These are phyloP conservation scores for Aspergillus intermedius DNA, from an alignment of 2,329 filamentous ascomycete genomes.

Conservation along the genomic window DNA sequence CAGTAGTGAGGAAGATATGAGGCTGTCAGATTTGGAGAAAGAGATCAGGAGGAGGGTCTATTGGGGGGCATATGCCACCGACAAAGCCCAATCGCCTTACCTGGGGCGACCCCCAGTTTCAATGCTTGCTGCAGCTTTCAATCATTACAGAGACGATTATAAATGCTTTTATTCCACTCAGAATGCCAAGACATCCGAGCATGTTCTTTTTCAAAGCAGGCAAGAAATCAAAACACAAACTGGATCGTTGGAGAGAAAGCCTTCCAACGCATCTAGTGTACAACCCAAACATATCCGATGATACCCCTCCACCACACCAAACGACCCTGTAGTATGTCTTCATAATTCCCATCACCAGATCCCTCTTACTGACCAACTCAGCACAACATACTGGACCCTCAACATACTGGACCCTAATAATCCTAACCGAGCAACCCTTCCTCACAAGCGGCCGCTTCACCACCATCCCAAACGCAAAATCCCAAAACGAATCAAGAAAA, in stretches of 20 bases:
- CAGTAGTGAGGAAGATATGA: neutral
- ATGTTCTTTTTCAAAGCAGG: neutral
- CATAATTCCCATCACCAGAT: neutral
- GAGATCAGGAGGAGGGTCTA: constrained; percentile 15
- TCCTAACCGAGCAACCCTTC: constrained; percentile 8
- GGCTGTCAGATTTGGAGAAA: constrained; percentile 5
- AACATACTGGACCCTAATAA: constrained; percentile 6
- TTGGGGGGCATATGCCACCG: constrained; percentile 15
- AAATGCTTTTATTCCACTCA: constrained; percentile 1
- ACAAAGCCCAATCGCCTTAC: constrained; percentile 12
- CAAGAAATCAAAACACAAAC: constrained; percentile 1
- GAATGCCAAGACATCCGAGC: neutral
- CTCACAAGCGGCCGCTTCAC: constrained; percentile 8
- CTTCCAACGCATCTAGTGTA: constrained; percentile 1
- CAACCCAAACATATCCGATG: neutral
- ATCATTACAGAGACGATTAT: constrained; percentile 10
- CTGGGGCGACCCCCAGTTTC: constrained; percentile 11
- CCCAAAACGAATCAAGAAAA: constrained; percentile 2
- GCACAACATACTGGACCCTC: constrained; percentile 9
- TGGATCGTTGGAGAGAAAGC: constrained; percentile 4
- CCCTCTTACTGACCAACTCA: constrained; percentile 1
- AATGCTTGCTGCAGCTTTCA: constrained; percentile 4
- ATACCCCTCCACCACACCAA: constrained; percentile 9
- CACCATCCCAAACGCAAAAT: constrained; percentile 4
- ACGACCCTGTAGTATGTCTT: constrained; percentile 9